Evolutionary conservation across 768 basidiomycete genomes (phyloP), one percentile per base, ranked within the genome.

Genomic region (Sporobolomyces roseus): DNA sequence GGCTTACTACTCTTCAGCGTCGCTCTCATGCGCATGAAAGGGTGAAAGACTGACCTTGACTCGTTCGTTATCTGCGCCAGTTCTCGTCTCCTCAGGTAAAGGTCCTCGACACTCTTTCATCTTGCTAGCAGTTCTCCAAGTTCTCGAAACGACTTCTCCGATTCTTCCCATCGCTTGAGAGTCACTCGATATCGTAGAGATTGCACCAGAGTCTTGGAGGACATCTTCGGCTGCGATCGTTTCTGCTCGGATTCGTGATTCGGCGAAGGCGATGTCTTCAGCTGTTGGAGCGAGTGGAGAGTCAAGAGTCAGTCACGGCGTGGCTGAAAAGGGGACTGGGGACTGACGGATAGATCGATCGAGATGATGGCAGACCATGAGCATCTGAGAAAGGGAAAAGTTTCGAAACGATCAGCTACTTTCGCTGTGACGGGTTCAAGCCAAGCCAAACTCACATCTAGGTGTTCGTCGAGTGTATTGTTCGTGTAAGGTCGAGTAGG

Each of bases 351-450:
- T 68, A 1, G 61, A 84, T 73, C 82, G 85, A 80, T 96, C 91
- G 63, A 99, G 85, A 78, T 99, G 94, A 78, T 99, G 94, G 78
- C 93, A 96, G n/a, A 97, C 93, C 92, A 98, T 97, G 29, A 98
- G 83, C 96, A 98, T 99, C 93, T 96, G 74, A 23, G 12, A 13
- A 21, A 46, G 45, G 17, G 9, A 41, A 17, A 41, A 9, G 17
- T 9, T 41, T 9, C 10, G 45, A 10, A 13, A 14, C 45, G 21
- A 7, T 46, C 45, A 14, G 12, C 12, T 23, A 14, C 6, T 10
- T 7, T 13, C 12, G 21, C 12, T 14, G 21, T 10, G 23, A 46
- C 6, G 23, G 45, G 45, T 10, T 13, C 13, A 46, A 21, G 23
- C 12, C 6, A 23, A 41, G 38, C 38, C 17, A 21, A 46, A 46